A percentile compares a stretch with the other conserved stretches of the same genome.
phyloP scores from a whole-genome alignment of 83 land plant species.

The Picea mariana region DNA sequence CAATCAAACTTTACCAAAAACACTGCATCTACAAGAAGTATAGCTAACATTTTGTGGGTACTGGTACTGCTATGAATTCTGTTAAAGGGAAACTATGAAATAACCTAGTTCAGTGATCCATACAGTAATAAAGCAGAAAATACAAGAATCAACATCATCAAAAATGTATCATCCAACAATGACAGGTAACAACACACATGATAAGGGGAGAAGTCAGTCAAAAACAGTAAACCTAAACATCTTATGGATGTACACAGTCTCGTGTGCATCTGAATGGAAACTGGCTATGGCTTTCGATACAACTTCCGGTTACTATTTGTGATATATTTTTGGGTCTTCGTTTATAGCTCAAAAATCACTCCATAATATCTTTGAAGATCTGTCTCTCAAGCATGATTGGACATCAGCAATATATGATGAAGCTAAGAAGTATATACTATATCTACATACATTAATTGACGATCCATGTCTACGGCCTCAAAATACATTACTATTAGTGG shows the following conservation, averaged over 20 bases:
- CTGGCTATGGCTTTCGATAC: background rate
- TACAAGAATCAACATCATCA: background rate
- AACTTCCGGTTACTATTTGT: background rate
- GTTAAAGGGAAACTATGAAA: background rate
- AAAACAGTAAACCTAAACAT: background rate
- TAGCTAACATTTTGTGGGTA: background rate
- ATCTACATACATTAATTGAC: background rate
- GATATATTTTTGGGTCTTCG: background rate
- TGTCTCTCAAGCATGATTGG: background rate
- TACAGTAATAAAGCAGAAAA: background rate
- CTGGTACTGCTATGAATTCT: background rate
- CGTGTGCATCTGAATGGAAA: background rate
- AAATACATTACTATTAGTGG: constrained; percentile 10
- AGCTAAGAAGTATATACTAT: background rate
- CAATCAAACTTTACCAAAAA: background rate
- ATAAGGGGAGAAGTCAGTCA: background rate
- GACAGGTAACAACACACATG: background rate
- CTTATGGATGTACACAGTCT: background rate
- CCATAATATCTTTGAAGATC: background rate
- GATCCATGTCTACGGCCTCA: background rate
- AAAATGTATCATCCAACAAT: background rate
- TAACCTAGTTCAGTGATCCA: background rate
- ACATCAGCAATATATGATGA: background rate
- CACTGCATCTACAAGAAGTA: background rate
- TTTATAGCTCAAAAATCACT: background rate